Base-by-base conservation (phyloP, 2,329 filamentous ascomycete species). In the Cucurbitaria berberidis region DNA sequence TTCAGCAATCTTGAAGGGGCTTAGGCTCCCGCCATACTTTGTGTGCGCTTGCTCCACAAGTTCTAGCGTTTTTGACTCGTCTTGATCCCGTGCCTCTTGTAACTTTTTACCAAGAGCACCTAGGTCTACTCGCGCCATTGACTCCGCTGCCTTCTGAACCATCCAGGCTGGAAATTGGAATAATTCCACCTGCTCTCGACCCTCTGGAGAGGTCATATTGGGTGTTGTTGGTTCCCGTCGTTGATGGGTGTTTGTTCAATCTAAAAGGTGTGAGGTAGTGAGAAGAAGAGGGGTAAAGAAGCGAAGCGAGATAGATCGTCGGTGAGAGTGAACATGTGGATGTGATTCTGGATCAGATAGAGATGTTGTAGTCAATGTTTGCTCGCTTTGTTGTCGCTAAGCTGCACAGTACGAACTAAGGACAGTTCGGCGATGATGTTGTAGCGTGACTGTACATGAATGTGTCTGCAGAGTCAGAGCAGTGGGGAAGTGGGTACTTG, bases 111-210 rank as follows among this genome's bases (percentile, higher is more conserved):
- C 24, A 9, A 56, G 16, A 15, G 29, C 39, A 11, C 48, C 45
- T 21, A 45, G 29, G 2, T 21, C 16, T 19, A 39, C 11, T 15
- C 47, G 45, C 3, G 44, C 43, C n/a, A 13, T 26, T 19, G 45
- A 45, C 11, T 48, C 29, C 32, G 34, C 18, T 18, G 57, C 54
- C 10, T n/a, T 34, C 9, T 38, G 38, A 4, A 43, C 13, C 30
- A 60, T 41, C 51, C 43, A 54, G 38, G 29, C 44, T 19, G 48
- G 48, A n/a, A n/a, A n/a, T n/a, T n/a, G n/a, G n/a, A n/a, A n/a
- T n/a, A n/a, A n/a, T n/a, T n/a, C n/a, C n/a, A n/a, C n/a, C n/a
- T n/a, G n/a, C n/a, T n/a, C n/a, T n/a, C n/a, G 11, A 19, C 38
- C 42, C 0, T 42, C 45, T 18, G n/a, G n/a, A n/a, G n/a, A n/a